Evolutionary conservation across 805 yeast genomes (phyloP).

Genomic region (Candida sonorensis): DNA sequence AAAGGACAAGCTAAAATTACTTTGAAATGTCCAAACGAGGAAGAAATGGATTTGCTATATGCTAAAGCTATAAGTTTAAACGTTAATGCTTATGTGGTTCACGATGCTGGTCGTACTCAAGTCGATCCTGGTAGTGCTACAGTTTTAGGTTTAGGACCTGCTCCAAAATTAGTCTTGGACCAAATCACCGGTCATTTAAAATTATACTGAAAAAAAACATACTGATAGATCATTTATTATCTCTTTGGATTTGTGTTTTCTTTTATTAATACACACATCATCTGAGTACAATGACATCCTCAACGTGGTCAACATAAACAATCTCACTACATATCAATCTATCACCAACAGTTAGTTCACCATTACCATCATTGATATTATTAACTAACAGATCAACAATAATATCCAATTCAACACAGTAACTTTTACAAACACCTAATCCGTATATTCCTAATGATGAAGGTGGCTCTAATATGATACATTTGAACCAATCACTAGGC

Average conservation of each 20-base stretch:
- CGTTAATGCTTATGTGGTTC: constrained; percentile 72
- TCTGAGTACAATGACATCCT: constrained; percentile 33
- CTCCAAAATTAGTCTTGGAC: constrained; percentile 76
- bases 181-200: constrained; percentile 75
- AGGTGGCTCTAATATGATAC: constrained; percentile 35
- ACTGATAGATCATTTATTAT: constrained; percentile 2
- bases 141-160: constrained; percentile 96
- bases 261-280: constrained; percentile 2
- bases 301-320: constrained; percentile 31
- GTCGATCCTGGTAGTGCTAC: constrained; percentile 95
- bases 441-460: constrained; percentile 5
- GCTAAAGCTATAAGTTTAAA: constrained; percentile 78
- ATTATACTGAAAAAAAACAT: constrained; percentile 43
- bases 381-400: constrained; percentile 36
- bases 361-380: constrained; percentile 16
- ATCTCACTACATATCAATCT: constrained; percentile 38
- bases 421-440: constrained; percentile 31
- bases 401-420: constrained; percentile 39
- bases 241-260: constrained; percentile 3
- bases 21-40: constrained; percentile 61
- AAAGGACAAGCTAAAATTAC: constrained; percentile 94
- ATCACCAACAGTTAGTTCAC: constrained; percentile 38
- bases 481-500: constrained; percentile 27
- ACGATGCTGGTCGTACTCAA: constrained; percentile 97
- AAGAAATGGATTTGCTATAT: constrained; percentile 67